Evolutionary conservation across 2,329 filamentous ascomycete genomes (phyloP).

Genomic region (Stagonosporopsis vannaccii): DNA sequence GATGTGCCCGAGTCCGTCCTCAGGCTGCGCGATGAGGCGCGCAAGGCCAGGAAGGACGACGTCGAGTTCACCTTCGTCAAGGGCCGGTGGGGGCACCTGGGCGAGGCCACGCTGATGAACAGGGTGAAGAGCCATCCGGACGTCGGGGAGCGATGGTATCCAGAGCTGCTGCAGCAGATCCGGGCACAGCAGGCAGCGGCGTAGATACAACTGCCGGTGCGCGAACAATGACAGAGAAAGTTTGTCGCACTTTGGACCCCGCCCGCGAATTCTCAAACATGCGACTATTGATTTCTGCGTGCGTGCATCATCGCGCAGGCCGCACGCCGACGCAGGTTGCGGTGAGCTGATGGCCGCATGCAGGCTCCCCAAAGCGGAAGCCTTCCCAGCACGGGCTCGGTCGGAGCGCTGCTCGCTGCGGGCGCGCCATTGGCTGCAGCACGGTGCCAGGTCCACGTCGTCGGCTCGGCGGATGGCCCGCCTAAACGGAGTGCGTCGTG

Average conservation of each 20-base stretch:
- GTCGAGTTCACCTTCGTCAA: slow-evolving; percentile 86
- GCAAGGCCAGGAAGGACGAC: slow-evolving; percentile 68
- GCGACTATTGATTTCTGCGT: slow-evolving; percentile 18
- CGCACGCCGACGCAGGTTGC: slow-evolving; percentile 12
- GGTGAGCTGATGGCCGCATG: slow-evolving; percentile 20
- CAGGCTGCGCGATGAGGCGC: slow-evolving; percentile 67
- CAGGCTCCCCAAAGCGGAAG: slow-evolving; percentile 12
- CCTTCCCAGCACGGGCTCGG: slow-evolving; percentile 10
- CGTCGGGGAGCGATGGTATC: slow-evolving; percentile 78
- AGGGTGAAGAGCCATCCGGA: slow-evolving; percentile 86
- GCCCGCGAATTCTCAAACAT: slow-evolving; percentile 1
- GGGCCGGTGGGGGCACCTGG: slow-evolving; percentile 71
- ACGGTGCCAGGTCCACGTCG: slow-evolving; percentile 16
- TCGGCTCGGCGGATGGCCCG: slow-evolving; percentile 18
- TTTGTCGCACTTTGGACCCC: neutral
- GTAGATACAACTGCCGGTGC: slow-evolving; percentile 9
- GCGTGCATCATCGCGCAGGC: slow-evolving; percentile 16
- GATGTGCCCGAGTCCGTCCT: slow-evolving; percentile 70
- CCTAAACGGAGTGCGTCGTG: slow-evolving; percentile 13
- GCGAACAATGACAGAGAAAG: slow-evolving; percentile 2
- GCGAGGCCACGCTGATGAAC: slow-evolving; percentile 85
- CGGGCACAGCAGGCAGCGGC: slow-evolving; percentile 49
- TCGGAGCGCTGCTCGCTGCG: neutral
- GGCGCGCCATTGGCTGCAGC: slow-evolving; percentile 11
- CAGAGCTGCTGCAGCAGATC: slow-evolving; percentile 53